phyloP scores from a whole-genome alignment of 1,284 basidiomycete genomes.

The Porphyrellus sp. region DNA sequence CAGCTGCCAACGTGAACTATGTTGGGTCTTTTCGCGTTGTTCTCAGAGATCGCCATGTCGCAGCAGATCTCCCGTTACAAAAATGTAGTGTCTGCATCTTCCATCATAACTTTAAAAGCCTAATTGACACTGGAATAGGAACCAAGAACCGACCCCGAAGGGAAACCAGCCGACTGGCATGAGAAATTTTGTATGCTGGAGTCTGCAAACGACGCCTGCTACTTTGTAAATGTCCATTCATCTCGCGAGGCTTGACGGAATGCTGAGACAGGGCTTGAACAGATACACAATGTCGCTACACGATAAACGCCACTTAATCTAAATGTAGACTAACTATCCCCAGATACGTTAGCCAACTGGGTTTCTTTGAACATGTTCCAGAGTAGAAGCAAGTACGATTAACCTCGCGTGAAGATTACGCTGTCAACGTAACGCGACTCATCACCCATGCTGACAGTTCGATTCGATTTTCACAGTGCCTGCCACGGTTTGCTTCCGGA shows the following conservation, averaged over 20 bases:
- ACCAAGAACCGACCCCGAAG: not conserved
- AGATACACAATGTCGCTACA: not conserved
- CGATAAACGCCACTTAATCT: not conserved
- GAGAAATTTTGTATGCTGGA: no score
- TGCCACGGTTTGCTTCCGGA: conserved; percentile 9
- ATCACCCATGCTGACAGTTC: not conserved
- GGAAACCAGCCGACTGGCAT: not conserved
- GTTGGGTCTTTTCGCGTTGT: no score
- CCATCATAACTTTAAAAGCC: not conserved
- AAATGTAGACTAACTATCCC: not conserved
- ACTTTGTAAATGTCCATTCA: not conserved
- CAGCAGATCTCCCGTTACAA: not conserved
- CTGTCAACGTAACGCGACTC: not conserved
- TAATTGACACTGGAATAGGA: not conserved
- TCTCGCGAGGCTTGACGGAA: not conserved
- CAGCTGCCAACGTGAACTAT: no score
- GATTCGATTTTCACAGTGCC: conserved; percentile 2
- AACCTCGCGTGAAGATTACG: not conserved
- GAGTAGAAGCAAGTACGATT: not conserved
- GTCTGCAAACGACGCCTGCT: not conserved
- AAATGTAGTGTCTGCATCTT: not conserved
- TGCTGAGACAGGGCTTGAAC: not conserved
- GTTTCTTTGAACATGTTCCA: not conserved
- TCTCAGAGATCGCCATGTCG: not conserved
- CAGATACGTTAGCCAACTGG: not conserved